Base-by-base conservation (phyloP, 176 grass and related monocot genomes). In the Panicum miliaceum region DNA sequence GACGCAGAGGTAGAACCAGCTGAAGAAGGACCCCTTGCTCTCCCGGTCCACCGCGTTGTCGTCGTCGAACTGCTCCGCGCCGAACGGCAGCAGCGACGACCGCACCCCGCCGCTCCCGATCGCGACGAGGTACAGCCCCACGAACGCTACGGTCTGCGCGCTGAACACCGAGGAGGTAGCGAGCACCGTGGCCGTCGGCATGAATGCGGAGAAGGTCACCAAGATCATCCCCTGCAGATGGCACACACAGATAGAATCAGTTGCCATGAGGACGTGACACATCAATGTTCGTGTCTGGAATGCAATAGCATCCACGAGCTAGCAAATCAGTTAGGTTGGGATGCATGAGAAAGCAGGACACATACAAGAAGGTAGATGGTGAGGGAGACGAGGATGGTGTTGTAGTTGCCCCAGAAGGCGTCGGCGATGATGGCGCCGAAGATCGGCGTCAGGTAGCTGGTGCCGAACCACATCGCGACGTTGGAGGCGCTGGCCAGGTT, bases 1-100 rank as follows among this genome's bases (percentile, higher is more conserved):
- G 42, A 96, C 71, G 81, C 91, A 93, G 41, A 96, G 74, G 77
- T 93, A 96, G 81, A 93, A 93, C 89, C 86, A 93, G 78, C 87
- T 92, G 84, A 96, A 96, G 86, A 96, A 92, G 41, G 83, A 73
- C 10, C 23, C 64, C 72, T 91, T 84, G 51, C 80, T 82, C 32
- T 84, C 84, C 59, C 86, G 86, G 34, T 93, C 94, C 20, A 40
- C 79, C 43, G 78, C 77, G 18, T 41, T 75, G 54, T 89, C 64
- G 40, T 91, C 86, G 25, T 96, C 88, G 71, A 93, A 96, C 63
- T 96, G 94, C 78, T 93, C 86, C 5, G 86, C 94, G 32, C 94
- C 94, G n/a, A 96, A 87, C n/a, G 94, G 86, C 10, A 93, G 86
- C 60, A 96, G 75, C 9, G 89, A 84, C 2, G 94, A 86, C 6